Evolutionary conservation across 2,329 filamentous ascomycete genomes (phyloP), one percentile per base, ranked within the genome.

Genomic region (Penicillium sp.): DNA sequence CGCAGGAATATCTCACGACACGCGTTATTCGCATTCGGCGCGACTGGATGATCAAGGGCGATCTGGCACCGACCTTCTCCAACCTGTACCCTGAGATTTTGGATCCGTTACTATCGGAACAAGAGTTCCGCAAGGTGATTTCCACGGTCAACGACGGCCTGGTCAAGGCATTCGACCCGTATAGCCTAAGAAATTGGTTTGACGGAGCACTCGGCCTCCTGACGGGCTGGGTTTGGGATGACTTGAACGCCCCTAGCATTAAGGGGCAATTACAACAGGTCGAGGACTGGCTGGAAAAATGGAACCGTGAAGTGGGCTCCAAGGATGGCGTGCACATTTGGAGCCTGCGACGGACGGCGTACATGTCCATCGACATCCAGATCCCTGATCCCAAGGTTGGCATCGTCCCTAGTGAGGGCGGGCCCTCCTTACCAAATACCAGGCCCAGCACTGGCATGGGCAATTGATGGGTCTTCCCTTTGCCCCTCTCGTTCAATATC

Each of bases 21-120:
- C 87, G 92, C 50, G 89, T 99, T 58, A 96, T 99, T 64, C 87
- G 94, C 14, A 87, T 99, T 56, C 86, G 87, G 51, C 83, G 94
- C 38, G 94, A 99, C 72, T 99, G 92, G 89, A 86, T 97, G 74
- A 73, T 92, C 27, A 83, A 86, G 54, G 94, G 92, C 31, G 94
- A 99, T 70, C 76, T 96, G 25, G 92, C 92, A 1, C 94, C 94
- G 0, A 90, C 92, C 0, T 97, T 95, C 68, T 94, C 90, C 14
- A 96, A 97, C 64, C 79, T 96, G 2, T 99, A 99, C 65, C 94
- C 94, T 0, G 94, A 99, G 68, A 95, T 99, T 51, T 78, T 99
- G 7, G 92, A 96, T 60, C 90, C 91, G 0, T 84, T 92, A 28
- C 75, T 99, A 39, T 81, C 84, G 1, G 94, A 99, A 70, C 86